Base-by-base conservation (phyloP, 176 grass and related monocot genomes). In the Avena sativa region DNA sequence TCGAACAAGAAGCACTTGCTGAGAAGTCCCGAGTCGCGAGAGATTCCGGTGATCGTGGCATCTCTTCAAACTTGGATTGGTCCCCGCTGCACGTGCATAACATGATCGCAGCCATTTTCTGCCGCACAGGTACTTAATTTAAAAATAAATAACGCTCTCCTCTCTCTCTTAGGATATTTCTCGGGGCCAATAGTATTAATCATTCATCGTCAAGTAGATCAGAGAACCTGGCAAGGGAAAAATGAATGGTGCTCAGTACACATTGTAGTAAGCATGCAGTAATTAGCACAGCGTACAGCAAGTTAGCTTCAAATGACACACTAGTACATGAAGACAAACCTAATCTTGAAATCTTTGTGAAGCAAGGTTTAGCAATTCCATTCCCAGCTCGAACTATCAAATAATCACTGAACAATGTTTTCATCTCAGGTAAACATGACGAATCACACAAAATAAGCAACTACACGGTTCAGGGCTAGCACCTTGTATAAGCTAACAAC, bases 11-110 rank as follows among this genome's bases (percentile, higher is more conserved):
- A 64, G 85, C 86, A 87, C 86, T 95, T 75, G 86, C 92, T 53
- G 96, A 98, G 72, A 85, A 94, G 76, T 96, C 96, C 74, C 96
- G 93, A 12, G 96, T 96, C 1, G 96, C 96, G 28, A 98, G 96
- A 83, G 96, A 98, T 84, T 98, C 97, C 16, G 90, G 94, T 0
- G 97, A 96, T 67, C 76, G 82, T 67, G 97, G 93, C 68, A 91
- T 83, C 76, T 99, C 97, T 86, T 98, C 94, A 86, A 99, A 91
- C 85, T 88, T 91, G 50, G 91, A 99, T 84, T 94, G 97, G 72
- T 94, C 94, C 55, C 94, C 85, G 20, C 94, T 96, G 61, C 97
- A 99, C 76, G 86, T 94, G 81, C 97, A 99, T 74, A 96, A 86
- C 94, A 99, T 99, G 17, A 88, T 89, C 16, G 66, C 79, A 3